A percentile compares a stretch with the other conserved stretches of the same genome.
Evolutionary conservation across 257 asterid species (phyloP).

Genomic region (Primulina tabacum): DNA sequence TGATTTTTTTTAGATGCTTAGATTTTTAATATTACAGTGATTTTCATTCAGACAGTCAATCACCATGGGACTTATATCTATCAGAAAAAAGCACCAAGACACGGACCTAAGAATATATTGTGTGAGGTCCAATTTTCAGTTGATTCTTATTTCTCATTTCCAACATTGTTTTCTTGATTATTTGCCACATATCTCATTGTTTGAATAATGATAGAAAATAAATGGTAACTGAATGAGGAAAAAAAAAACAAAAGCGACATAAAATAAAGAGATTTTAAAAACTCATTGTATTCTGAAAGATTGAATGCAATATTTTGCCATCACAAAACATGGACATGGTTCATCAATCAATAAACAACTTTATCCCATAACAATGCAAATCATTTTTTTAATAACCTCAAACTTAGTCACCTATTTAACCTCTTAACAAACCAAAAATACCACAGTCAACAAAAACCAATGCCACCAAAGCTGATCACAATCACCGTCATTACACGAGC

Average conservation of each 20-base stretch:
- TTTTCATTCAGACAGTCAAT: no score
- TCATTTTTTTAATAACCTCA: not conserved
- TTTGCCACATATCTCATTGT: not conserved
- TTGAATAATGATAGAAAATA: not conserved
- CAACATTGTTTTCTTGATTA: not conserved
- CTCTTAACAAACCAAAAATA: not conserved
- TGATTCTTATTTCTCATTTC: constrained; percentile 5
- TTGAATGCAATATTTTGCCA: not conserved
- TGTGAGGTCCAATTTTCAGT: constrained; percentile 18
- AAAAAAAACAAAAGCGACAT: not conserved
- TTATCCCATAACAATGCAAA: not conserved
- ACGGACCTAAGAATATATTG: not conserved
- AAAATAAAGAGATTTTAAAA: no score
- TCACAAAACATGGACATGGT: not conserved
- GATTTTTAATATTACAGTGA: no score
- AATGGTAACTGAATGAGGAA: not conserved
- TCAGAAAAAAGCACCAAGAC: not conserved
- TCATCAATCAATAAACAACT: not conserved
- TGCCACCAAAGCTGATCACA: not conserved
- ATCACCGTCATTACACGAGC: not conserved
- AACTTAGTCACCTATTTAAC: not conserved
- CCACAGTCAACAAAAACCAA: not conserved
- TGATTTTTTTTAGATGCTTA: no score
- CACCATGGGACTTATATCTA: not conserved
- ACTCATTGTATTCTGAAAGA: not conserved